Conservation (phyloP, 768 basidiomycete genomes). For the Panellus pusillus region DNA sequence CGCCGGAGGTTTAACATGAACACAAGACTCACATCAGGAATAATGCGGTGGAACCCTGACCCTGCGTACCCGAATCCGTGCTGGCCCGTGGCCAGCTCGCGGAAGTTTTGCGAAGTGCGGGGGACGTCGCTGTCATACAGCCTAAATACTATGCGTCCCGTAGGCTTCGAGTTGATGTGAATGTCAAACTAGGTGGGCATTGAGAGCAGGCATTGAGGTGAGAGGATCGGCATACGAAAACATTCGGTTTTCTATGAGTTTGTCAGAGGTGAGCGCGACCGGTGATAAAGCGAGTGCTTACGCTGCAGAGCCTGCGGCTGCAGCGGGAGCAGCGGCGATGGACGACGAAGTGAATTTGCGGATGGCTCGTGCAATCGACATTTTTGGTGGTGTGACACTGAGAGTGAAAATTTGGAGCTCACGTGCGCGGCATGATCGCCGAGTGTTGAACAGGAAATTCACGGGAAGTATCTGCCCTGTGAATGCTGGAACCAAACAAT, state of each 20-base stretch:
- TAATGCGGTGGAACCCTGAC: conserved; percentile 76
- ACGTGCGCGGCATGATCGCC: neutral
- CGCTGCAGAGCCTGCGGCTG: neutral
- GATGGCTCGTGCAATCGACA: conserved; percentile 27
- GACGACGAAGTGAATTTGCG: conserved; percentile 17
- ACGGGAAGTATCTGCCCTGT: no score
- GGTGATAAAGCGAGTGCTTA: neutral
- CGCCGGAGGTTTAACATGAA: neutral
- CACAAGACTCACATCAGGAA: conserved; percentile 42
- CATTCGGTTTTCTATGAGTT: conserved; percentile 10
- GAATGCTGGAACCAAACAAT: no score
- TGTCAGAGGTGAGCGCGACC: neutral
- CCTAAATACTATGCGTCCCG: conserved; percentile 76
- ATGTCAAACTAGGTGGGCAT: conserved; percentile 61
- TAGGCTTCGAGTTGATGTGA: conserved; percentile 36
- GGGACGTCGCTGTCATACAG: conserved; percentile 81
- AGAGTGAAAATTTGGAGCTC: conserved; percentile 26
- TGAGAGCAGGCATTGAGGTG: neutral
- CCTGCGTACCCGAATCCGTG: conserved; percentile 75
- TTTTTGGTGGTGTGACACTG: conserved; percentile 28
- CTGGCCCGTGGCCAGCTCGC: conserved; percentile 79
- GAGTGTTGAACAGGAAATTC: no score
- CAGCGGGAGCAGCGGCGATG: conserved; percentile 1
- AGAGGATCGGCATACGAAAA: conserved; percentile 8
- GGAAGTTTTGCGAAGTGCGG: conserved; percentile 80